phyloP scores from a whole-genome alignment of 768 basidiomycete species.

The Lactarius indigo region DNA sequence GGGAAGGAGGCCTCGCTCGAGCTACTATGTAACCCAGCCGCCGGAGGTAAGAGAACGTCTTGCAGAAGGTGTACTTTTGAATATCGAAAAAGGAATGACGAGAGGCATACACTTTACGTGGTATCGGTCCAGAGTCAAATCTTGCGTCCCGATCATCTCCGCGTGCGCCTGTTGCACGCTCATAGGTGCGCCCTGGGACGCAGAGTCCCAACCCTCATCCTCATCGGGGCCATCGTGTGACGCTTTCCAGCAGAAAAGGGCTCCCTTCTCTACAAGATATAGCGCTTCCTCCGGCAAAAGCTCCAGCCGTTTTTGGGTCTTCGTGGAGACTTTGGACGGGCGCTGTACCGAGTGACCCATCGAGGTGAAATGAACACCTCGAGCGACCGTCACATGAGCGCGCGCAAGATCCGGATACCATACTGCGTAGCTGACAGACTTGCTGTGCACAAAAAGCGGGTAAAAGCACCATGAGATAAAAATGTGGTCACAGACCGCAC shows the following conservation, averaged over 20 bases:
- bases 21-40: constrained; percentile 88
- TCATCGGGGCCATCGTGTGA: constrained; percentile 27
- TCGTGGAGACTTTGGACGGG: constrained; percentile 35
- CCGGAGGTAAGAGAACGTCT: constrained; percentile 93
- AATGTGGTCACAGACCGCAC: constrained; percentile 38
- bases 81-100: background rate
- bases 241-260: constrained; percentile 79
- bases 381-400: constrained; percentile 64
- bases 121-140: constrained; percentile 79
- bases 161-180: constrained; percentile 86
- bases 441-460: constrained; percentile 41
- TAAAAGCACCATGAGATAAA: background rate
- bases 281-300: constrained; percentile 93
- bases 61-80: constrained; percentile 4
- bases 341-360: constrained; percentile 80
- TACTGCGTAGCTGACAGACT: constrained; percentile 72
- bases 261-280: constrained; percentile 89
- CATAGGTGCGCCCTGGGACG: constrained; percentile 67
- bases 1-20: constrained; percentile 60
- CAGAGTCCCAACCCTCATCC: constrained; percentile 38
- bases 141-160: constrained; percentile 78
- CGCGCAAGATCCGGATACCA: constrained; percentile 69
- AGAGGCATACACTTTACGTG: constrained; percentile 53
- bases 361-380: constrained; percentile 78
- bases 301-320: constrained; percentile 65